A percentile compares a stretch with the other conserved stretches of the same genome.
phyloP scores from a whole-genome alignment of 225 moss, liverwort and hornwort genomes.

The Thuidium tamariscinum region DNA sequence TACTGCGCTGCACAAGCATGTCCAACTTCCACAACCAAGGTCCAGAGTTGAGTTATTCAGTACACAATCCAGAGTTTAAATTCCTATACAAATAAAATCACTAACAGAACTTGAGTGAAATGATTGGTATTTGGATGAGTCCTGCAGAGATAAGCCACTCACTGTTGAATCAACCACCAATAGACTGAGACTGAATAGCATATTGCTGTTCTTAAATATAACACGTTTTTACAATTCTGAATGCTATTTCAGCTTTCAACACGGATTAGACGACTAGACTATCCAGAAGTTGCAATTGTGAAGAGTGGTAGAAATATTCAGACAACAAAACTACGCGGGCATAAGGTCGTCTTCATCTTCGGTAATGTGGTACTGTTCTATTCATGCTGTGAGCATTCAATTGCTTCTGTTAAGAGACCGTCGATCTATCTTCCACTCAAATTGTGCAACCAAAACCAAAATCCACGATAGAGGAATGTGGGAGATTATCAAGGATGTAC shows the following conservation, averaged over 20 bases:
- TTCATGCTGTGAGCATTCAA: not conserved
- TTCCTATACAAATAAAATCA: not conserved
- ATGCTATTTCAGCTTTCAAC: not conserved
- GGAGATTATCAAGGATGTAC: not conserved
- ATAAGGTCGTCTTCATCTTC: not conserved
- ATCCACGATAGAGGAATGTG: not conserved
- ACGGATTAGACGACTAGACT: not conserved
- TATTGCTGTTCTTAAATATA: not conserved
- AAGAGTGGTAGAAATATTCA: not conserved
- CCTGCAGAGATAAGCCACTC: not conserved
- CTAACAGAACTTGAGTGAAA: not conserved
- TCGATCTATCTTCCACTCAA: not conserved
- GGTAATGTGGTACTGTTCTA: not conserved
- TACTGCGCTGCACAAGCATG: not conserved
- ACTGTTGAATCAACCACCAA: not conserved
- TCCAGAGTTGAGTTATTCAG: not conserved
- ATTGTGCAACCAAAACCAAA: not conserved
- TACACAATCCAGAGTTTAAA: not conserved
- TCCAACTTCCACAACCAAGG: not conserved
- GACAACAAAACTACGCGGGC: not conserved
- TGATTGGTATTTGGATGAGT: not conserved
- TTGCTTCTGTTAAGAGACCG: not conserved
- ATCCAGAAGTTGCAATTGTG: not conserved
- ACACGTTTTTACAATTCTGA: not conserved
- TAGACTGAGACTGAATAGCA: not conserved